Percentiles rank a stretch among this genome's conserved stretches.
Evolutionary conservation across 805 yeast genomes (phyloP).

Genomic region (Komagataella mondaviorum): DNA sequence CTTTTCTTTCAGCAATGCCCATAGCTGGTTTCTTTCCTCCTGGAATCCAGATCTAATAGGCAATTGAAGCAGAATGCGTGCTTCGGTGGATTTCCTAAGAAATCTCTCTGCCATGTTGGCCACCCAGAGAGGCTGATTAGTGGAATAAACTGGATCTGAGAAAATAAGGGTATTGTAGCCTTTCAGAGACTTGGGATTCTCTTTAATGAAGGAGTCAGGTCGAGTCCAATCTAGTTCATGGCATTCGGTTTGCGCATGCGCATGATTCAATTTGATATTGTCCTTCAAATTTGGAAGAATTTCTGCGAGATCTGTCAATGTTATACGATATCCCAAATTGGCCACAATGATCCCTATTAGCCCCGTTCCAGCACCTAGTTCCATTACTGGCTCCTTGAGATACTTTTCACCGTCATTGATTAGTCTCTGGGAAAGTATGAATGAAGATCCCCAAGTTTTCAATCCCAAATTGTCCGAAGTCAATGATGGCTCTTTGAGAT

Average conservation of each 20-base stretch:
- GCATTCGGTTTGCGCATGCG: conserved; percentile 9
- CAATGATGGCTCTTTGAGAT: conserved; percentile 68
- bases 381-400: conserved; percentile 32
- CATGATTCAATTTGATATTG: conserved; percentile 43
- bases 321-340: conserved; percentile 31
- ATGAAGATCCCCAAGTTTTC: conserved; percentile 93
- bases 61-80: conserved; percentile 53
- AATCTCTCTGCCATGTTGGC: conserved; percentile 42
- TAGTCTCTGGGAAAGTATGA: conserved; percentile 48
- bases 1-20: conserved; percentile 31
- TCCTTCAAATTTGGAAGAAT: conserved; percentile 54
- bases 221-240: conserved; percentile 66
- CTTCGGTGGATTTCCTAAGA: conserved; percentile 15
- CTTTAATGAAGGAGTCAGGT: conserved; percentile 23
- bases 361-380: conserved; percentile 95
- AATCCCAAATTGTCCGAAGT: conserved; percentile 81
- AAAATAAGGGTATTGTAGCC: conserved; percentile 48
- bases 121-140: conserved; percentile 68
- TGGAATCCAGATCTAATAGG: conserved; percentile 64
- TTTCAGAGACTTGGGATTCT: conserved; percentile 12
- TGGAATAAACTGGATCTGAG: conserved; percentile 84
- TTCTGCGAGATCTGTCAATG: conserved; percentile 68
- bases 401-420: conserved; percentile 12
- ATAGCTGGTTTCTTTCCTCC: conserved; percentile 45
- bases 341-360: conserved; percentile 66